Base-by-base conservation (phyloP, 2,329 filamentous ascomycete species). In the Ophiostoma piceae region DNA sequence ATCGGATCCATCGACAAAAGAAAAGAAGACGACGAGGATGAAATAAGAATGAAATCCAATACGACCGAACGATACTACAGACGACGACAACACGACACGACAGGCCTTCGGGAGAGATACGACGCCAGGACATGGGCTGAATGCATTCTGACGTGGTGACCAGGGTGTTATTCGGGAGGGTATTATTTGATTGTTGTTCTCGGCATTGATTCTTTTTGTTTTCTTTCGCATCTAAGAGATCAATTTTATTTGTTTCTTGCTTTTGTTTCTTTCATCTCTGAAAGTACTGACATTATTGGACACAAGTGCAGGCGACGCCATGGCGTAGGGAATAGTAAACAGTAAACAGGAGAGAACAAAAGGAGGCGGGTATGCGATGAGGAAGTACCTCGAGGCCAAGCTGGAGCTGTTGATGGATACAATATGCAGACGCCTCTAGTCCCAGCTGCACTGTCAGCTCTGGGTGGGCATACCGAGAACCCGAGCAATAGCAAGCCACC, bases 131-230 rank as follows among this genome's bases (percentile, higher is more conserved):
- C 60, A 19, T 64, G 60, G 60, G 60, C 60, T 64, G 60, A 64
- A 64, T 37, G 32, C 60, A 19, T 37, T 35, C 32, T 64, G 60
- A 64, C 60, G 60, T 64, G 57, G 57, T 62, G 60, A n/a, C 60
- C 60, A 39, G 60, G 60, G 60, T 35, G n/a, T 22, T 60, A 6
- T 29, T 14, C 14, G 6, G 16, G 5, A 7, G 9, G n/a, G 9
- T 26, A n/a, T 47, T 47, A n/a, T 47, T 47, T 8, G 6, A 47
- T 7, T 12, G 51, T 26, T 57, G 26, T 57, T 57, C 51, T 57
- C 12, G 39, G 39, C 39, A 14, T 57, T 54, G 47, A 14, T 6
- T 47, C 3, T 47, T 14, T 19, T 47, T 47, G 6, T 19, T 47
- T 26, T 54, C 7, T 2, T 57, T 57, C 2, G 9, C 26, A 11